Conservation (phyloP, 1,284 basidiomycete genomes). For the Ceratobasidium sp. region DNA sequence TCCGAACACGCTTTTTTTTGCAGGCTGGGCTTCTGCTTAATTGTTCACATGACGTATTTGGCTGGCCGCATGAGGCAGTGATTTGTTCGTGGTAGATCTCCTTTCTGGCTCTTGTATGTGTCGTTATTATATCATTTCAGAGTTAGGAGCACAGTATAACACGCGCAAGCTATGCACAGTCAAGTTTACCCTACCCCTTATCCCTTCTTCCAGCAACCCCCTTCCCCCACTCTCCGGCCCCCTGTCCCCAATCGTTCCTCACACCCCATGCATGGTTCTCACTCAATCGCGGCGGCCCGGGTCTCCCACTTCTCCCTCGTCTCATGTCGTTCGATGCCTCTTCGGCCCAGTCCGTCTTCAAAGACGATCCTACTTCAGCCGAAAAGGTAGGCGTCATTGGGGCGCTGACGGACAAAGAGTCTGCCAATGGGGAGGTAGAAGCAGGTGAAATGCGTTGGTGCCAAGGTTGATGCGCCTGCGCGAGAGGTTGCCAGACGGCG, state of each 20-base stretch:
- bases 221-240: slow-evolving; percentile 28
- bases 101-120: too few species aligned
- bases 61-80: too few species aligned
- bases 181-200: too few species aligned
- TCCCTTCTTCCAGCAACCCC: neutral
- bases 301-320: slow-evolving; percentile 11
- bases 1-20: too few species aligned
- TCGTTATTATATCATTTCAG: too few species aligned
- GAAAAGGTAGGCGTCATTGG: slow-evolving; percentile 10
- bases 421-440: neutral
- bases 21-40: too few species aligned
- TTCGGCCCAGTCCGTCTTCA: slow-evolving; percentile 2
- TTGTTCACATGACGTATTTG: too few species aligned
- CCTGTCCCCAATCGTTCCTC: slow-evolving; percentile 30
- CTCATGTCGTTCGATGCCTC: slow-evolving; percentile 24
- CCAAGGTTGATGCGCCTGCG: slow-evolving; percentile 21
- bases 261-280: slow-evolving; percentile 37
- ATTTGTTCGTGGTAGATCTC: too few species aligned
- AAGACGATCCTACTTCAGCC: neutral
- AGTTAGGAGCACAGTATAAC: too few species aligned
- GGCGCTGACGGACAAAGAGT: neutral
- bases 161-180: too few species aligned
- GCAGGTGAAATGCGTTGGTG: neutral
- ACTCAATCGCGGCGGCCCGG: slow-evolving; percentile 22
- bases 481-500: slow-evolving; percentile 25